Evolutionary conservation across 768 basidiomycete species (phyloP).

Genomic region (Chalciporus chontae): DNA sequence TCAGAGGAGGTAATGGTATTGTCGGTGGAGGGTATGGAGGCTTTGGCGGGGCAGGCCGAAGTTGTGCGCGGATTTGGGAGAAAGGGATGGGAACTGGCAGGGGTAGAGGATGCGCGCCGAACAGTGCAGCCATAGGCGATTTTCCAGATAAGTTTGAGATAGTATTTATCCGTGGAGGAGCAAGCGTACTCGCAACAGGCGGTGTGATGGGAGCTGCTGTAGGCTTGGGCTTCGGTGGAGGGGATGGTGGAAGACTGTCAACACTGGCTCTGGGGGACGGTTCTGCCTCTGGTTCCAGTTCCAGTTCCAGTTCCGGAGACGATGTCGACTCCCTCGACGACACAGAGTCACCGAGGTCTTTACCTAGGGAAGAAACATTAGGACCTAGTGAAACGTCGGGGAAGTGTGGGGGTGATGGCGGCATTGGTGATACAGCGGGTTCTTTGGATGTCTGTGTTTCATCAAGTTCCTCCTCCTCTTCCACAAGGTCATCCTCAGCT

Average conservation of each 20-base stretch:
- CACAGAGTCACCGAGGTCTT: constrained; percentile 2
- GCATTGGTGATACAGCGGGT: background rate
- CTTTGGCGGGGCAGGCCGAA: constrained; percentile 26
- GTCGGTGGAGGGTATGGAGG: constrained; percentile 17
- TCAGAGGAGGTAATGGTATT: constrained; percentile 24
- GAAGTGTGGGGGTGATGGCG: constrained; percentile 7
- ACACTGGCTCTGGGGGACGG: constrained; percentile 6
- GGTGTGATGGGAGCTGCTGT: constrained; percentile 6
- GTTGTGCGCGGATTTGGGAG: constrained; percentile 28
- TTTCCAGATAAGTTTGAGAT: constrained; percentile 22
- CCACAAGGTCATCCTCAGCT: background rate
- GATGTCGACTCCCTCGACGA: background rate
- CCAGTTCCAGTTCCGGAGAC: background rate
- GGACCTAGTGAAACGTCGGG: constrained; percentile 12
- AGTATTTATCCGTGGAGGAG: constrained; percentile 17
- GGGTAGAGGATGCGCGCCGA: constrained; percentile 23
- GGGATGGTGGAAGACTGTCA: constrained; percentile 20
- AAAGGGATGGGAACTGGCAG: constrained; percentile 25
- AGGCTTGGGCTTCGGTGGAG: constrained; percentile 21
- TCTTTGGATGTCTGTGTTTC: background rate
- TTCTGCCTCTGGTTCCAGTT: background rate
- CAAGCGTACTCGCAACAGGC: constrained; percentile 6
- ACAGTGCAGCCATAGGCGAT: constrained; percentile 23
- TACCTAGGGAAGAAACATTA: constrained; percentile 11
- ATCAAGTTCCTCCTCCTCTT: constrained; percentile 2